Base-by-base conservation (phyloP, 2,329 filamentous ascomycete genomes). In the Epichloe hybrida region DNA sequence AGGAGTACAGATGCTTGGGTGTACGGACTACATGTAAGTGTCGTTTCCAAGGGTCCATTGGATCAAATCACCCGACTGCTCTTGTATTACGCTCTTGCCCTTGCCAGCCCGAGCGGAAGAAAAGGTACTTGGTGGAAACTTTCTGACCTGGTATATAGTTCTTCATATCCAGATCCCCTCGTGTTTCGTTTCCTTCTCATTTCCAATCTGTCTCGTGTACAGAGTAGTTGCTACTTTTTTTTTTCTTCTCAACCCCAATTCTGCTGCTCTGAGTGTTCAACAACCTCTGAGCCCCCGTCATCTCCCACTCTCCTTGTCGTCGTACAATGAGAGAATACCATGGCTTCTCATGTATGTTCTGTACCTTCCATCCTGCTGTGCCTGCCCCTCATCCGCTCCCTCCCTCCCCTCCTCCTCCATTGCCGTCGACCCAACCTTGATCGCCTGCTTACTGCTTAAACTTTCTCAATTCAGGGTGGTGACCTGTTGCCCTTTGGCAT, bases 321-420 rank as follows among this genome's bases (percentile, higher is more conserved):
- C 55, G 57, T 58, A 69, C 61, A 71, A 83, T 83, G 80, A 78
- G 79, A 81, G 79, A 82, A 70, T 83, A 83, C 63, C 80, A 83
- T 83, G 80, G 79, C 72, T 82, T 83, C 69, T 83, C 79, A 72
- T 82, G 79, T 69, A 59, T 31, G 53, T 47, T 20, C 15, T 35
- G 17, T 31, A 1, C 23, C 46, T 34, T 20, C 2, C 9, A 35
- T 20, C 31, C 20, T 12, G 12, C 27, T 41, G 23, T 12, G 9
- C 15, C 35, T 38, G 35, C n/a, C 45, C 23, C 34, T 48, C 23
- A 39, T 34, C 27, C 44, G 39, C 17, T 27, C 2, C 2, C 17
- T 17, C 2, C 17, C 17, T 2, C 46, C 43, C 34, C 36, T 20
- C 38, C 21, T 27, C 31, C 13, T 7, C 17, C 35, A 23, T 11